These are phyloP conservation scores for Triticum monococcum DNA, from an alignment of 176 grass and related monocot species.

Conservation along the genomic window DNA sequence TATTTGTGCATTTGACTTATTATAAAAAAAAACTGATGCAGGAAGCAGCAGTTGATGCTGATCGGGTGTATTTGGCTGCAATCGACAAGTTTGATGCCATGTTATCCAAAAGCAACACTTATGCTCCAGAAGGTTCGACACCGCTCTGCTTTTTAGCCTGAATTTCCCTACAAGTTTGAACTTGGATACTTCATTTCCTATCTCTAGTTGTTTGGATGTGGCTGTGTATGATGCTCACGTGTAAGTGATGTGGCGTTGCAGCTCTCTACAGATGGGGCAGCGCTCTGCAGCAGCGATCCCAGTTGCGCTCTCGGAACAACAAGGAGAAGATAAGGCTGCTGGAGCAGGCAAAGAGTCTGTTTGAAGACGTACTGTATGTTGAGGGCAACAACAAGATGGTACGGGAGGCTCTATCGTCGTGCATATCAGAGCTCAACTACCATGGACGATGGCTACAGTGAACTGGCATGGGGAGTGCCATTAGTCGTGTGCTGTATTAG, in stretches of 20 bases:
- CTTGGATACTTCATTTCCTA: not conserved
- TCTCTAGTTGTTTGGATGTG: not conserved
- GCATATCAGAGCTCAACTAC: slow-evolving; percentile 88
- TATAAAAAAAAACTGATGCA: slow-evolving; percentile 33
- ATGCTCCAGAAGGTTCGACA: slow-evolving; percentile 70
- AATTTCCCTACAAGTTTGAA: not conserved
- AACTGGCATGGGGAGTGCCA: not conserved
- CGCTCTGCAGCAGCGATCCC: slow-evolving; percentile 71
- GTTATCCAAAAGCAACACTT: slow-evolving; percentile 69
- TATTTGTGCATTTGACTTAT: not conserved
- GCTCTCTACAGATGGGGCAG: slow-evolving; percentile 93
- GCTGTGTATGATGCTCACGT: not conserved
- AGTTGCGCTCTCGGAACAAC: slow-evolving; percentile 53
- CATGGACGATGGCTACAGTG: slow-evolving; percentile 51
- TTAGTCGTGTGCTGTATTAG: not conserved
- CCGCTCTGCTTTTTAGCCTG: not conserved
- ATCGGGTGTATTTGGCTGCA: slow-evolving; percentile 80
- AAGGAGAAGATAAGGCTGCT: slow-evolving; percentile 81
- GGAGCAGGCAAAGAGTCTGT: slow-evolving; percentile 89
- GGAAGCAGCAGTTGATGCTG: slow-evolving; percentile 85
- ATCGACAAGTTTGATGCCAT: slow-evolving; percentile 97
- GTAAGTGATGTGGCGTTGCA: slow-evolving; percentile 32
- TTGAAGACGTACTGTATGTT: slow-evolving; percentile 80
- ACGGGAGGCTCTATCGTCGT: slow-evolving; percentile 74
- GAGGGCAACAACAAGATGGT: slow-evolving; percentile 68